These are phyloP conservation scores for Tillandsia leiboldiana DNA, from an alignment of 176 grass and related monocot species.

Conservation along the genomic window DNA sequence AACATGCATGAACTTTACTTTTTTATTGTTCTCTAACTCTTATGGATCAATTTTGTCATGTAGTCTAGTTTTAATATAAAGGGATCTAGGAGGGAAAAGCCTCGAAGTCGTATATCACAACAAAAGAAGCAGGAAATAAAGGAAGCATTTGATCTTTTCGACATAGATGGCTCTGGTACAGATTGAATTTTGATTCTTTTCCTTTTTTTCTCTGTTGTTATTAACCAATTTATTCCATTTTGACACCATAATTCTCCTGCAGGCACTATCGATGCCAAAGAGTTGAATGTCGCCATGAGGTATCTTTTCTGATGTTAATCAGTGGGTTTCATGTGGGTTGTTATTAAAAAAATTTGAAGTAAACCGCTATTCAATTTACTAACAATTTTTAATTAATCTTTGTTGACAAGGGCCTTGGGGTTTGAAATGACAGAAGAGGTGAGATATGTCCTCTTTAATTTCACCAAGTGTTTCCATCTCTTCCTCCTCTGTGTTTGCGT, in stretches of 20 bases:
- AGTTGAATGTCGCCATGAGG: conserved; percentile 96
- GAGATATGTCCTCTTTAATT: neutral
- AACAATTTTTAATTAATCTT: conserved; percentile 11
- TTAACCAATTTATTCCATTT: neutral
- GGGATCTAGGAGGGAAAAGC: conserved; percentile 48
- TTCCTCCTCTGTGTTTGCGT: neutral
- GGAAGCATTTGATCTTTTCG: conserved; percentile 84
- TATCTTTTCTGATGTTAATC: conserved; percentile 12
- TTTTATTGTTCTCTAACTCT: neutral
- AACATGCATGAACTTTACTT: neutral
- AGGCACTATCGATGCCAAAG: conserved; percentile 88
- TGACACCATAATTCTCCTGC: conserved; percentile 9
- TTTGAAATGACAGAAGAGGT: conserved; percentile 97
- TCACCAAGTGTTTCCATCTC: neutral
- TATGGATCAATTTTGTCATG: conserved; percentile 7
- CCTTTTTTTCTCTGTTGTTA: neutral
- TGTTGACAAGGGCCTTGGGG: conserved; percentile 76
- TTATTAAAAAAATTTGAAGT: neutral
- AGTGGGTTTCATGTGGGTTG: neutral
- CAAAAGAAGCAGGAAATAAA: conserved; percentile 85
- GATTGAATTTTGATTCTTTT: neutral
- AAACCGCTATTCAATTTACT: neutral
- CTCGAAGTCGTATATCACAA: conserved; percentile 38
- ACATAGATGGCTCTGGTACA: conserved; percentile 79
- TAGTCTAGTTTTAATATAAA: conserved; percentile 31